Evolutionary conservation across 306 rosid genomes (phyloP).

Genomic region (Lotus japonicus): DNA sequence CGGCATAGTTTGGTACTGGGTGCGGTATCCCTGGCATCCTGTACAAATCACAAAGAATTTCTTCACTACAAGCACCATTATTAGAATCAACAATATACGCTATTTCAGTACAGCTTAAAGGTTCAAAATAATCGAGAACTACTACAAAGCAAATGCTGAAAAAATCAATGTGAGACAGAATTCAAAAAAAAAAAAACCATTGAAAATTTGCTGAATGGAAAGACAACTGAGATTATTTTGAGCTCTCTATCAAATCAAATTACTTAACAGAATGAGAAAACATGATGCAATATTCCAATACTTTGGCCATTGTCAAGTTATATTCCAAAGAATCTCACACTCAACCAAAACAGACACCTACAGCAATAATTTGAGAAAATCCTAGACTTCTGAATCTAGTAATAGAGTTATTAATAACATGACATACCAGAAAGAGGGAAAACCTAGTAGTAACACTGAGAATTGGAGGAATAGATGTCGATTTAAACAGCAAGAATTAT

Average conservation of each 20-base stretch:
- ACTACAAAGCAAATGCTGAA: too few species aligned
- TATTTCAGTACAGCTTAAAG: neutral
- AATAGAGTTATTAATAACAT: neutral
- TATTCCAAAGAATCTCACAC: neutral
- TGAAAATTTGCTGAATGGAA: neutral
- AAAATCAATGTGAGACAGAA: neutral
- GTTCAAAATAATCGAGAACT: neutral
- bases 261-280: too few species aligned
- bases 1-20: slow-evolving; percentile 10
- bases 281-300: too few species aligned
- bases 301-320: neutral
- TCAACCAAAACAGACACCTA: slow-evolving; percentile 2
- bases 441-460: slow-evolving; percentile 17
- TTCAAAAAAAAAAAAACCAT: neutral
- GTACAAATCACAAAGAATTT: slow-evolving; percentile 27
- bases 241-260: neutral
- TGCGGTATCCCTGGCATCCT: slow-evolving; percentile 99
- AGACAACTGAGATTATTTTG: neutral
- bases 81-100: neutral
- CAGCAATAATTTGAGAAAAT: slow-evolving; percentile 12
- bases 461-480: neutral
- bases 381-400: slow-evolving; percentile 18
- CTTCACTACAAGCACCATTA: slow-evolving; percentile 2
- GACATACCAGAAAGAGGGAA: neutral
- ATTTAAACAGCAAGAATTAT: slow-evolving; percentile 1